These are phyloP conservation scores for Amanita muscaria DNA, from an alignment of 768 basidiomycete species.

Conservation along the genomic window DNA sequence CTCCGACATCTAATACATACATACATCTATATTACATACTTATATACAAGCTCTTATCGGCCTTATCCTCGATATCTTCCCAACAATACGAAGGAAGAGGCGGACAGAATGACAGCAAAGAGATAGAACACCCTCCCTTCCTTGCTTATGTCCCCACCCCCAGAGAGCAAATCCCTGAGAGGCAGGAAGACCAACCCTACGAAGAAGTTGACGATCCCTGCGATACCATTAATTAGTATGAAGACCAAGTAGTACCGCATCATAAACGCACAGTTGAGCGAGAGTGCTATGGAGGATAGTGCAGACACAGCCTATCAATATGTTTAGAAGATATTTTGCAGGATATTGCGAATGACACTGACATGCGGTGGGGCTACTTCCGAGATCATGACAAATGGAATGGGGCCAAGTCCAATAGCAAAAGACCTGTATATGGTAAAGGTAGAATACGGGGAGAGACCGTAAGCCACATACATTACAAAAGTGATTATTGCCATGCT, in stretches of 20 bases:
- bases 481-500: constrained; percentile 73
- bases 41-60: too few relatives aligned
- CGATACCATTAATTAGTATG: constrained; percentile 3
- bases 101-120: constrained; percentile 53
- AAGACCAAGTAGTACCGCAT: constrained; percentile 2
- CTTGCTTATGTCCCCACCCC: constrained; percentile 45
- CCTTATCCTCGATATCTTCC: constrained; percentile 29
- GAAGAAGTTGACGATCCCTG: constrained; percentile 80
- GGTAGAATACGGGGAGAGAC: not conserved
- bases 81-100: constrained; percentile 28
- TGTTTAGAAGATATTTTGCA: not conserved
- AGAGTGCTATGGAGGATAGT: constrained; percentile 66
- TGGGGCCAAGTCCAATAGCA: constrained; percentile 82
- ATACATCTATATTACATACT: too few relatives aligned
- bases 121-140: constrained; percentile 89
- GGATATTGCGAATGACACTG: constrained; percentile 21
- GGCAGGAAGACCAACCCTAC: constrained; percentile 85
- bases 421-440: constrained; percentile 52
- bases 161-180: constrained; percentile 64
- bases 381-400: constrained; percentile 89
- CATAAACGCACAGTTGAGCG: constrained; percentile 46
- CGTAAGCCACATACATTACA: constrained; percentile 50
- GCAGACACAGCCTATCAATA: constrained; percentile 63
- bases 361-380: constrained; percentile 81
- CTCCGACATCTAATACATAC: constrained; percentile 15